A percentile compares a stretch with the other conserved stretches of the same genome.
Conservation (phyloP, 2,329 filamentous ascomycete species). For the Pseudomassariella vexata region DNA sequence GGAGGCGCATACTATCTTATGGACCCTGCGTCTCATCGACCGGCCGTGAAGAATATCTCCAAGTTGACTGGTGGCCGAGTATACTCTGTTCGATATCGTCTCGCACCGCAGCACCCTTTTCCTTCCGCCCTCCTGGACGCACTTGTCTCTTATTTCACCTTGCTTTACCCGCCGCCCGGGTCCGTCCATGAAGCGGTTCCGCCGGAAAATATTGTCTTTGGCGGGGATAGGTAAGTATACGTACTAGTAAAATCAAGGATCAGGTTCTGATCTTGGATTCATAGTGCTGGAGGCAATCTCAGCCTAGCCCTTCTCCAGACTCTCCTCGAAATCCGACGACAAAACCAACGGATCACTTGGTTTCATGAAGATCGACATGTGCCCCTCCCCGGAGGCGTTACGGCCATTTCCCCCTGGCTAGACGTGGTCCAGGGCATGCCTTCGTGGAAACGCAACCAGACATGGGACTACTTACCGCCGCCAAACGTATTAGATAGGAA, state of each 20-base stretch:
- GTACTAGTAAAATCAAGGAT: too few relatives aligned
- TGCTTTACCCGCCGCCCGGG: conserved; percentile 65
- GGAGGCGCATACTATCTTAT: conserved; percentile 70
- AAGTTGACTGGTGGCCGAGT: conserved; percentile 61
- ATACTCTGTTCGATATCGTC: conserved; percentile 68
- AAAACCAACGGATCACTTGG: conserved; percentile 47
- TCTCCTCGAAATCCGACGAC: conserved; percentile 55
- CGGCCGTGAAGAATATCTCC: conserved; percentile 53
- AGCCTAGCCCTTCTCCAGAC: conserved; percentile 61
- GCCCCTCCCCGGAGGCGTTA: conserved; percentile 61
- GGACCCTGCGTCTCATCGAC: conserved; percentile 63
- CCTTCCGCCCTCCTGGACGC: conserved; percentile 69
- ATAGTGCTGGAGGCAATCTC: conserved; percentile 68
- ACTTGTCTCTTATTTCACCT: conserved; percentile 63
- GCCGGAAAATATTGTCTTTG: conserved; percentile 62
- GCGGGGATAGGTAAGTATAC: conserved; percentile 56
- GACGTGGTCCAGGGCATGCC: conserved; percentile 63
- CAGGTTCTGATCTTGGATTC: background rate
- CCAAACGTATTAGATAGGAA: conserved; percentile 26
- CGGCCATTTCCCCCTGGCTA: conserved; percentile 62
- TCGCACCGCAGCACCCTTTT: conserved; percentile 71
- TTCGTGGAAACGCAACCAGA: conserved; percentile 42
- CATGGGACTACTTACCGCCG: conserved; percentile 60
- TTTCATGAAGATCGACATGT: conserved; percentile 52
- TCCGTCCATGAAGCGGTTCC: conserved; percentile 61